These are phyloP conservation scores for Suillus placidus DNA, from an alignment of 768 basidiomycete genomes.

Conservation along the genomic window DNA sequence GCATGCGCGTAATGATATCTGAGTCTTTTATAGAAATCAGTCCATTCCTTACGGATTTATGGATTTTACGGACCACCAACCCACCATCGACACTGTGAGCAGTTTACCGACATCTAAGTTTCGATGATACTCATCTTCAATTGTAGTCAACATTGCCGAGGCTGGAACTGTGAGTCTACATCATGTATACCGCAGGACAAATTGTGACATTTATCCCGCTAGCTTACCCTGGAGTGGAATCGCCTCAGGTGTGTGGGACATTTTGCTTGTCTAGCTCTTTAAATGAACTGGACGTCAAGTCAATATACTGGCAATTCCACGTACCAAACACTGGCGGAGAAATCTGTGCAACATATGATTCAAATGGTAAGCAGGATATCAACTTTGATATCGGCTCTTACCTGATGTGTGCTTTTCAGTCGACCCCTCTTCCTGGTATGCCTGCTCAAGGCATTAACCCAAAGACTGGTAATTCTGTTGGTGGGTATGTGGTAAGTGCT, in stretches of 20 bases:
- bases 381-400: background rate
- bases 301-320: constrained; percentile 62
- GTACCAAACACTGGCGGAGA: constrained; percentile 54
- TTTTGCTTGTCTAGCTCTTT: background rate
- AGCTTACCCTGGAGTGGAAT: constrained; percentile 65
- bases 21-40: constrained; percentile 18
- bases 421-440: constrained; percentile 44
- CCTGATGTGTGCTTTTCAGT: constrained; percentile 14
- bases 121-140: constrained; percentile 12
- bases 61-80: constrained; percentile 41
- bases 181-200: background rate
- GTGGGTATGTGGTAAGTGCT: constrained; percentile 55
- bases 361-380: constrained; percentile 36
- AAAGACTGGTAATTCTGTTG: constrained; percentile 47
- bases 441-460: constrained; percentile 64
- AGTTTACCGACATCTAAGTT: background rate
- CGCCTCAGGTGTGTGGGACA: constrained; percentile 41
- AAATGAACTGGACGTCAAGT: constrained; percentile 13
- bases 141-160: constrained; percentile 48
- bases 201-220: background rate
- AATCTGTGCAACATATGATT: constrained; percentile 56
- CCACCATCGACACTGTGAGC: constrained; percentile 36
- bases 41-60: constrained; percentile 41
- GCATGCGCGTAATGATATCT: background rate
- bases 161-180: constrained; percentile 45